A percentile compares a stretch with the other conserved stretches of the same genome.
phyloP scores from a whole-genome alignment of 2,329 filamentous ascomycete species.

The Malbranchea zuffiana region DNA sequence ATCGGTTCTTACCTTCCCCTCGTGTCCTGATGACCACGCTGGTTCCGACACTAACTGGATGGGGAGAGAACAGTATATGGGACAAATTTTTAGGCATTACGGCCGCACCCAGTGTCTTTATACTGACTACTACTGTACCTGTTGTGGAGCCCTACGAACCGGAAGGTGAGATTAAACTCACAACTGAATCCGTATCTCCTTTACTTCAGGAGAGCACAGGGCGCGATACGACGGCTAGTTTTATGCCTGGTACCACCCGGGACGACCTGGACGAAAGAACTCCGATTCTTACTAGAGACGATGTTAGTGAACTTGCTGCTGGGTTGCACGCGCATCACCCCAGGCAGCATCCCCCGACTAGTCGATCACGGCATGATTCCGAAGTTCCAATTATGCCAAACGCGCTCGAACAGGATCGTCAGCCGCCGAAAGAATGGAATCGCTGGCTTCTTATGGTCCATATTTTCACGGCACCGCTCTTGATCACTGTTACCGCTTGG shows the following conservation, averaged over 20 bases:
- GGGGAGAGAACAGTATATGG: slow-evolving; percentile 72
- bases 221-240: slow-evolving; percentile 11
- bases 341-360: background rate
- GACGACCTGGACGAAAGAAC: background rate
- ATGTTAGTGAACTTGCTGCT: too few relatives aligned
- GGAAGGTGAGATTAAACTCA: slow-evolving; percentile 30
- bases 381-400: slow-evolving; percentile 29
- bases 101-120: slow-evolving; percentile 79
- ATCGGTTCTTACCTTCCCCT: slow-evolving; percentile 59
- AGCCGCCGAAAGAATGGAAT: slow-evolving; percentile 57
- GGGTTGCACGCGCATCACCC: background rate
- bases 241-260: background rate
- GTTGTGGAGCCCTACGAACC: slow-evolving; percentile 64
- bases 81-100: slow-evolving; percentile 71
- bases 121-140: slow-evolving; percentile 80
- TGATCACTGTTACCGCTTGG: slow-evolving; percentile 64
- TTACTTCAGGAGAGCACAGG: slow-evolving; percentile 26
- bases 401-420: slow-evolving; percentile 22
- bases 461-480: slow-evolving; percentile 74
- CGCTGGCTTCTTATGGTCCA: slow-evolving; percentile 82
- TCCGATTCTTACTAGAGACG: too few relatives aligned
- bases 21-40: slow-evolving; percentile 60
- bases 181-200: slow-evolving; percentile 2
- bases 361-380: slow-evolving; percentile 23
- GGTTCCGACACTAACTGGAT: slow-evolving; percentile 77